Conservation (phyloP, 768 basidiomycete genomes). For the Pleurotus sapidus region DNA sequence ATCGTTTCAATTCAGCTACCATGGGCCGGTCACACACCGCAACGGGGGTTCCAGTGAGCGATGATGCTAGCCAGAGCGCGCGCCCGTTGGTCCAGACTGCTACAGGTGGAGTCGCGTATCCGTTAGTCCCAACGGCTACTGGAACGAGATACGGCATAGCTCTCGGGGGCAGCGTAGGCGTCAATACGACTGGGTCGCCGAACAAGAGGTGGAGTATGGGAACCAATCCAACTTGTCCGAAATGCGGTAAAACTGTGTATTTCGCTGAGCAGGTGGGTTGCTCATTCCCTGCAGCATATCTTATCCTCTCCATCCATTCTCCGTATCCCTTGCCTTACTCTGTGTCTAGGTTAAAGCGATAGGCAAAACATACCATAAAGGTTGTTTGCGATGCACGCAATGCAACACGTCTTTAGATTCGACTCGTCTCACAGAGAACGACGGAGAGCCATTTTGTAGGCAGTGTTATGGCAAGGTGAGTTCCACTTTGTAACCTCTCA, state of each 20-base stretch:
- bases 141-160: constrained; percentile 69
- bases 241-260: constrained; percentile 75
- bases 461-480: constrained; percentile 70
- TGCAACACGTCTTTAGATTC: constrained; percentile 73
- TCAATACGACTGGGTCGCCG: constrained; percentile 32
- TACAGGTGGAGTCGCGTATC: constrained; percentile 8
- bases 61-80: constrained; percentile 16
- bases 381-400: constrained; percentile 72
- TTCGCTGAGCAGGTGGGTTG: constrained; percentile 74
- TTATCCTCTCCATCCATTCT: too few relatives aligned
- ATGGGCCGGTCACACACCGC: constrained; percentile 11
- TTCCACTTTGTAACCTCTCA: not conserved
- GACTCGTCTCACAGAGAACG: constrained; percentile 69
- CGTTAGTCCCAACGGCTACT: constrained; percentile 45
- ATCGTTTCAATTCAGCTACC: constrained; percentile 7
- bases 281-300: too few relatives aligned
- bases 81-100: constrained; percentile 25
- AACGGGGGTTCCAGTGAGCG: constrained; percentile 11
- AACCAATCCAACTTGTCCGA: constrained; percentile 57
- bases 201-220: constrained; percentile 52
- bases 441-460: constrained; percentile 67
- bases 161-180: constrained; percentile 31
- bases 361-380: constrained; percentile 78
- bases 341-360: constrained; percentile 68
- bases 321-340: too few relatives aligned